Evolutionary conservation across 495 filamentous ascomycete species (phyloP).

Genomic region (Stereocaulon alpinum): DNA sequence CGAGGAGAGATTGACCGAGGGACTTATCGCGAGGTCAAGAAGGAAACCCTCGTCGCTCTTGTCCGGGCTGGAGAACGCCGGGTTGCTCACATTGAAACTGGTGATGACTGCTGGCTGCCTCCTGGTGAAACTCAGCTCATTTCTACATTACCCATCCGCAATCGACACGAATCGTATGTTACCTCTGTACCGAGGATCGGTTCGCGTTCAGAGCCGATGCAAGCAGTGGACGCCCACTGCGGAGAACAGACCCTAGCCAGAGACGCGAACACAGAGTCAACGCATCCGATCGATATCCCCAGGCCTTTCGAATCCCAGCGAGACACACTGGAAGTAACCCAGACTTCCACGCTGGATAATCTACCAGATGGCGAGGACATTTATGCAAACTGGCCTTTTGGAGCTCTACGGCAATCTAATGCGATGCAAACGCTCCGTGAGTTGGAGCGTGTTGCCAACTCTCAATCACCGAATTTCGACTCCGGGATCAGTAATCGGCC

Average conservation of each 20-base stretch:
- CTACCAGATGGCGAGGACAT: background rate
- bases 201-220: background rate
- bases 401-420: background rate
- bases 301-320: too few species aligned
- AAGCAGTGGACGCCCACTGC: background rate
- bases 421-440: background rate
- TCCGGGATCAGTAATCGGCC: background rate
- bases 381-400: background rate
- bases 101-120: background rate
- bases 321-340: background rate
- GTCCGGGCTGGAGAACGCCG: background rate
- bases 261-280: background rate
- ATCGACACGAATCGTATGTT: background rate
- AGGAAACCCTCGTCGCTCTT: background rate
- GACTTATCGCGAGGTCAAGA: background rate
- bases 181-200: background rate
- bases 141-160: background rate
- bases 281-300: too few species aligned
- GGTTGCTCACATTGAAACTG: background rate
- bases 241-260: background rate
- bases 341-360: background rate
- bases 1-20: background rate
- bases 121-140: background rate
- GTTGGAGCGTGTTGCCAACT: too few species aligned
- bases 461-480: too few species aligned